These are phyloP conservation scores for Sclerotinia sclerotiorum DNA, from an alignment of 2,329 filamentous ascomycete species.

Conservation along the genomic window DNA sequence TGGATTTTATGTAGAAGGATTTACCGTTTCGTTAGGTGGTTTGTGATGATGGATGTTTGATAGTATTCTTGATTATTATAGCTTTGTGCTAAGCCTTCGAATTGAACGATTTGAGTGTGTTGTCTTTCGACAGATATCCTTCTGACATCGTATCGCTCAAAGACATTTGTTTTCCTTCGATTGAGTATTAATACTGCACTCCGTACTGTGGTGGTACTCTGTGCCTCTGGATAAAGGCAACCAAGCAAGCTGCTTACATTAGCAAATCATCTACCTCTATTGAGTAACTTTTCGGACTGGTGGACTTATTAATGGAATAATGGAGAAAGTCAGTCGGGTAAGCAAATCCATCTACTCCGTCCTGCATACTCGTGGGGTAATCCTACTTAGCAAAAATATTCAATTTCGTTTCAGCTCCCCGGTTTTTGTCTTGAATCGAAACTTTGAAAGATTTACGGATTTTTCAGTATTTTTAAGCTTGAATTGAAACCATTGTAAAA, in stretches of 20 bases:
- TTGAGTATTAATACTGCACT: too few species aligned
- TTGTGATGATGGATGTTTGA: not conserved
- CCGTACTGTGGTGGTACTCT: not conserved
- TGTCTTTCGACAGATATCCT: not conserved
- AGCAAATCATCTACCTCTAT: not conserved
- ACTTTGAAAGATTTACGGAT: not conserved
- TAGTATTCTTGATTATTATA: not conserved
- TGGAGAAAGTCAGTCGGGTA: not conserved
- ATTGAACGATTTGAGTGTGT: not conserved
- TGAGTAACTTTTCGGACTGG: not conserved
- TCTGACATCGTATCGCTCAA: not conserved
- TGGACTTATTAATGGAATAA: not conserved
- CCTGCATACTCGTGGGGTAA: slow-evolving; percentile 3
- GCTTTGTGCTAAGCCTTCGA: not conserved
- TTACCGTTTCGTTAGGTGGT: not conserved
- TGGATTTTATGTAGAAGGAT: not conserved
- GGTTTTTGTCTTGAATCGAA: not conserved
- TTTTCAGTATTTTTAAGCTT: not conserved
- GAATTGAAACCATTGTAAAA: not conserved
- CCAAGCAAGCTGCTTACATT: not conserved
- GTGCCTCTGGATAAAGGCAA: slow-evolving; percentile 1
- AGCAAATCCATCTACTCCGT: not conserved
- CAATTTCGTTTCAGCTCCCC: slow-evolving; percentile 4
- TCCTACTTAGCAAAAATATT: not conserved
- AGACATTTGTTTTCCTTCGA: not conserved